phyloP scores from a whole-genome alignment of 129 eudicot species.

The Tagetes patula region DNA sequence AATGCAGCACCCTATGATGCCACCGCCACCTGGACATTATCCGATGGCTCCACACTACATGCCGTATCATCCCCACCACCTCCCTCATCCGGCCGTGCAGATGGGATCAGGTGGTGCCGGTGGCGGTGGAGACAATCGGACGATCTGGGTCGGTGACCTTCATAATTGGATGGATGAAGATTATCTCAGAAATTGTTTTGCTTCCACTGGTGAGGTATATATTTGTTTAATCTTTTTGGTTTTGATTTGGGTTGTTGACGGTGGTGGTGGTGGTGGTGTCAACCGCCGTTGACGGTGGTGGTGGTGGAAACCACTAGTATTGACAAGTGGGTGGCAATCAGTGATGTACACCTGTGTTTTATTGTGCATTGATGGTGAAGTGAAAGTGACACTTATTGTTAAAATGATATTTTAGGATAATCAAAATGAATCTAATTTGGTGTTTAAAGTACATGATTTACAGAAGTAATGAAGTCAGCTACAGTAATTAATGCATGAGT shows the following conservation, averaged over 20 bases:
- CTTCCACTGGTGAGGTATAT: conserved; percentile 74
- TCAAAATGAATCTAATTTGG: conserved; percentile 9
- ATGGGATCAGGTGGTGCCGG: conserved; percentile 38
- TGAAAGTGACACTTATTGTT: background rate
- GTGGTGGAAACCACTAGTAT: conserved; percentile 8
- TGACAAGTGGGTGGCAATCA: background rate
- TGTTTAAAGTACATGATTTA: conserved; percentile 13
- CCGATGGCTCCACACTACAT: conserved; percentile 67
- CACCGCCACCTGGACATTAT: conserved; percentile 65
- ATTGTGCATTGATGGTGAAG: background rate
- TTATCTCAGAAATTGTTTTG: conserved; percentile 77
- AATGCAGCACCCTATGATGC: conserved; percentile 87
- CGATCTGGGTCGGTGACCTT: conserved; percentile 92
- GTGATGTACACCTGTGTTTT: conserved; percentile 16
- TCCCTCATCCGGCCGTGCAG: conserved; percentile 37
- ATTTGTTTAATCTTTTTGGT: background rate
- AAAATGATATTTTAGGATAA: conserved; percentile 11
- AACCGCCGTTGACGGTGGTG: too few relatives aligned
- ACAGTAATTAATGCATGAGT: background rate
- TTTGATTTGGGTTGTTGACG: too few relatives aligned
- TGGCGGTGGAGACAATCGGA: conserved; percentile 59
- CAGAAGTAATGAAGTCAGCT: background rate
- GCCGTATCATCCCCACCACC: conserved; percentile 67
- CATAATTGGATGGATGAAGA: conserved; percentile 96
- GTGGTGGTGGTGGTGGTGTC: too few relatives aligned